Evolutionary conservation across 257 asterid species (phyloP), one percentile per base, ranked within the genome.

Genomic region (Linderniella brevidens): DNA sequence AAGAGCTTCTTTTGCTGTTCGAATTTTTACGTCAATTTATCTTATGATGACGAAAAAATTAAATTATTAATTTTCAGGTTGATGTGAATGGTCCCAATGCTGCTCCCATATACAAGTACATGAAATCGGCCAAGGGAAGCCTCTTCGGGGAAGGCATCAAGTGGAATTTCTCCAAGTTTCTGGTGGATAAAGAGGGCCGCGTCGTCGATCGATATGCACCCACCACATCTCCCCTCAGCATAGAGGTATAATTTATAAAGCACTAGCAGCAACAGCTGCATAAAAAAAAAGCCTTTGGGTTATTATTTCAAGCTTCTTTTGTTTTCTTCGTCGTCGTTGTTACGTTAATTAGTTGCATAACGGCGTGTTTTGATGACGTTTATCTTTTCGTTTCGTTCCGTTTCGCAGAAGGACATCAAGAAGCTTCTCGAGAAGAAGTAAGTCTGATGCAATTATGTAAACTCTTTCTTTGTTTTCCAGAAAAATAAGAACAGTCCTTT

Each of bases 131-230:
- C 5, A 87, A 87, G 69, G 95, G 97, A n/a, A 82, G 97, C n/a
- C 48, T 83, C 8, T 76, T 87, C 3, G 93, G 93, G 15, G 86
- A 80, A 32, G 15, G 69, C 20, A 83, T 87, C 20, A 87, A 87
- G 25, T 83, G 97, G 97, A 87, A 87, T 63, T 87, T 87, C 77
- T 60, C 97, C 58, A 83, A 87, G 42, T 87, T 87, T 56, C 86
- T 87, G 1, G 67, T 83, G 10, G 76, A 87, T 58, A 84, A 78
- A 62, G 92, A 83, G 49, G 95, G 97, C 35, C 63, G 44, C 1
- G 92, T 87, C 8, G 84, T 80, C 0, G 84, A 87, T 46, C 97
- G 97, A 29, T 83, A 87, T 40, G 93, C 95, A 0, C 93, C 97
- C 51, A 83, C 95, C 8, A 87, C 95, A 0, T 51, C 93, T 61